Conservation (phyloP, 2,329 filamentous ascomycete species). For the Aspergillus fischeri region DNA sequence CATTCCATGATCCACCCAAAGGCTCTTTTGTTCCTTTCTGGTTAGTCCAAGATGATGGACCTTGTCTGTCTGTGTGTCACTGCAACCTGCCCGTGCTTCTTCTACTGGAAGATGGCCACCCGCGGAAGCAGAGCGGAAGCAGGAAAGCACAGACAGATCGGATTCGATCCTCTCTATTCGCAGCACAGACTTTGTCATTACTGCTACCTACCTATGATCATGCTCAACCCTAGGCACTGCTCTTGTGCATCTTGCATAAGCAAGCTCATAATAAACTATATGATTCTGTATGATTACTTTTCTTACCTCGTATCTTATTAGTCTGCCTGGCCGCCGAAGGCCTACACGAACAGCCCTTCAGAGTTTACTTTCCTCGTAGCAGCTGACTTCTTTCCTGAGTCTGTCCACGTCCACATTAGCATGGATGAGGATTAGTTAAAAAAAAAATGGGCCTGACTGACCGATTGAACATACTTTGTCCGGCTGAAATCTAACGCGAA, state of each 20-base stretch:
- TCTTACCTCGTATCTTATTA: background rate
- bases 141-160: constrained; percentile 17
- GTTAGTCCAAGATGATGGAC: background rate
- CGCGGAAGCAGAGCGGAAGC: constrained; percentile 17
- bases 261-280: background rate
- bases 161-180: constrained; percentile 7
- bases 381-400: background rate
- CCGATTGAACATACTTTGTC: constrained; percentile 1
- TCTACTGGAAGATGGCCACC: background rate
- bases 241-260: background rate
- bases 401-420: background rate
- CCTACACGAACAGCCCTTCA: background rate
- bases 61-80: background rate
- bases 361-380: background rate
- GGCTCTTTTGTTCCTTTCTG: background rate
- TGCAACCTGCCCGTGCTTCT: background rate
- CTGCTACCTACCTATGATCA: background rate
- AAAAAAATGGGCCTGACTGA: background rate
- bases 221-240: background rate
- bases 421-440: background rate
- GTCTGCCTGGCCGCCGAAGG: background rate
- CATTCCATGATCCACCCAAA: background rate
- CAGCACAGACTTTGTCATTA: background rate
- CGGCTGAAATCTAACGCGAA: background rate
- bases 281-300: background rate